These are phyloP conservation scores for Globisporangium solare DNA, from an alignment of 352 stramenopile genomes.

Conservation along the genomic window DNA sequence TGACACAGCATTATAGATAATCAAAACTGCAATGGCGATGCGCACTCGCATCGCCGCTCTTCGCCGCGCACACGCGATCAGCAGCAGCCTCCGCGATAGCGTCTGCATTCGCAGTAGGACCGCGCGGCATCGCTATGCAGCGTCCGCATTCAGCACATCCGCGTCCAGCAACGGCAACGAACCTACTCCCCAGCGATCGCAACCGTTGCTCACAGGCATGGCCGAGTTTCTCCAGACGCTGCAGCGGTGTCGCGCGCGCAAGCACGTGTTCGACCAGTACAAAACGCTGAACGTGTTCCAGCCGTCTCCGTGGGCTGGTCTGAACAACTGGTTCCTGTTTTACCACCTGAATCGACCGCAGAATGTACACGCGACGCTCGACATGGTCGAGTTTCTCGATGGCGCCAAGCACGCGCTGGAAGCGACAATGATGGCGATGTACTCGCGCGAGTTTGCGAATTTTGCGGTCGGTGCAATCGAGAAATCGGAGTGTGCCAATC, in stretches of 20 bases:
- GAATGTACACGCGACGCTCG: not conserved
- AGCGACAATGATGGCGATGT: slow-evolving; percentile 8
- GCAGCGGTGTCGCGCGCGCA: slow-evolving; percentile 2
- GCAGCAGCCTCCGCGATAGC: too few species aligned
- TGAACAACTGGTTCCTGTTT: slow-evolving; percentile 8
- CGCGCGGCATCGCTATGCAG: too few species aligned
- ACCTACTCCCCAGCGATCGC: too few species aligned
- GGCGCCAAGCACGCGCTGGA: slow-evolving; percentile 18
- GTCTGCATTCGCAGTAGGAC: too few species aligned
- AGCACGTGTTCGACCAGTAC: slow-evolving; percentile 2
- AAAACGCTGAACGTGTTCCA: not conserved
- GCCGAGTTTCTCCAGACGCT: slow-evolving; percentile 4
- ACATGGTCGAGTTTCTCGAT: slow-evolving; percentile 11
- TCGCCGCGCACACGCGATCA: too few species aligned
- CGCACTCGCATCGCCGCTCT: too few species aligned
- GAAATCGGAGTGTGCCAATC: not conserved
- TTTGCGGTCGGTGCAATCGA: slow-evolving; percentile 1
- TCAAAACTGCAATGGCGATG: too few species aligned
- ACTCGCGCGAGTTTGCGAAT: slow-evolving; percentile 8
- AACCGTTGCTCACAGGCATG: not conserved
- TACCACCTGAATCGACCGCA: slow-evolving; percentile 10
- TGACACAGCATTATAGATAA: too few species aligned
- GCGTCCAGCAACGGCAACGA: too few species aligned
- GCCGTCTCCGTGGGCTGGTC: not conserved
- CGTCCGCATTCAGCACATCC: too few species aligned